A percentile compares a stretch with the other conserved stretches of the same genome.
phyloP scores from a whole-genome alignment of 768 basidiomycete species.

The Tubosaeta brunneosetosa region DNA sequence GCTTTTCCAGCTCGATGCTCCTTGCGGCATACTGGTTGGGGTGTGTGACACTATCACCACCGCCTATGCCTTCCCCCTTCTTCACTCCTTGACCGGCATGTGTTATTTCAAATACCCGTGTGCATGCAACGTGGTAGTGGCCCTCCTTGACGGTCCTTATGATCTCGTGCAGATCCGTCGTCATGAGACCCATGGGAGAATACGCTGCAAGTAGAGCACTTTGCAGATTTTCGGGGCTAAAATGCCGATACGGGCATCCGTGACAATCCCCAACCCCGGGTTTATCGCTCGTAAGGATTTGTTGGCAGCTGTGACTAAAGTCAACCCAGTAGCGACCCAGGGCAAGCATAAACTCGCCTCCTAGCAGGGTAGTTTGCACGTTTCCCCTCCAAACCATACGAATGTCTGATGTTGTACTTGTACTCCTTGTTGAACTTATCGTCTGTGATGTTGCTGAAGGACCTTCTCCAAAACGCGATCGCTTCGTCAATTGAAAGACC shows the following conservation, averaged over 20 bases:
- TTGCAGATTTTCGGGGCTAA: constrained; percentile 76
- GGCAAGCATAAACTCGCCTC: constrained; percentile 46
- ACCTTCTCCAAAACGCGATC: constrained; percentile 85
- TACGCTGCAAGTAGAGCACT: constrained; percentile 69
- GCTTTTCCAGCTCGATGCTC: constrained; percentile 62
- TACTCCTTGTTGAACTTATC: constrained; percentile 98
- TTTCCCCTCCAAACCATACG: constrained; percentile 90
- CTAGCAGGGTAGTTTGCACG: constrained; percentile 92
- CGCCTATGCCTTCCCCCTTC: constrained; percentile 87
- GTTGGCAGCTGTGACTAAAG: constrained; percentile 66
- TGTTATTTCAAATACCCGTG: constrained; percentile 93
- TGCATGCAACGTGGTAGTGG: constrained; percentile 95
- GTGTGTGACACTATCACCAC: constrained; percentile 85
- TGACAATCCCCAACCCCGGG: constrained; percentile 68
- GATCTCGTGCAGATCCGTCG: constrained; percentile 76
- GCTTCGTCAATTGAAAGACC: constrained; percentile 95
- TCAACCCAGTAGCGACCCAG: background rate
- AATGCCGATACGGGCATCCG: constrained; percentile 94
- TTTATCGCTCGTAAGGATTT: constrained; percentile 67
- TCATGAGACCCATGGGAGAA: constrained; percentile 57
- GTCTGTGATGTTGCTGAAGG: constrained; percentile 74
- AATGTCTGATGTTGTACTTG: constrained; percentile 95
- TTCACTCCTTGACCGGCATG: constrained; percentile 66
- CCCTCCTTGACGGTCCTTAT: constrained; percentile 69
- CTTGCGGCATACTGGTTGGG: constrained; percentile 86